Base-by-base conservation (phyloP, 306 rosid species). In the Ochetophila trinervis region DNA sequence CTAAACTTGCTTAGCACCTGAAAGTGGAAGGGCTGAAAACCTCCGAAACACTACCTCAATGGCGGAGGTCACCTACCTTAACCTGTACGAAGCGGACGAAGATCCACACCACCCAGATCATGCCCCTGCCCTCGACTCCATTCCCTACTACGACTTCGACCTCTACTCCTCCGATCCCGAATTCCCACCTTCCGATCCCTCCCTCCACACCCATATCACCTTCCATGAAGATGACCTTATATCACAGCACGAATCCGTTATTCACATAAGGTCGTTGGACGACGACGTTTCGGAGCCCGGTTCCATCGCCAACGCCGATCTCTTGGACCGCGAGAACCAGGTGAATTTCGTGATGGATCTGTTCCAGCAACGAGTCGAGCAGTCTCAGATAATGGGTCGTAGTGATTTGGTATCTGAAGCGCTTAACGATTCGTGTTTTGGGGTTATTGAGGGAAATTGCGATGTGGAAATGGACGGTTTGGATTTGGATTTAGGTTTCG, bases 321-420 rank as follows among this genome's bases (percentile, higher is more conserved):
- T 76, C 21, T 13, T 70, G 48, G 80, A 78, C 76, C 86, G 89
- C 30, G 86, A 83, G 27, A 80, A 80, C 50, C 91, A 82, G 78
- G 91, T 79, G 23, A 84, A 74, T 69, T 91, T 82, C 70, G 96
- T 88, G 21, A 86, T 91, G 89, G 91, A 91, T 84, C 84, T 91
- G 18, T 82, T 88, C 66, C 93, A 86, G 10, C 97, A 91, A 37
- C 91, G 97, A n/a, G 91, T 91, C 5, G 97, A 91, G 65, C 93
- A 88, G 69, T 84, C 96, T 23, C 87, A 84, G 50, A 69, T 82
- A 40, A 67, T 50, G 70, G 68, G 66, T 14, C 69, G 61, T 19
- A 8, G 70, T 19, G 63, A 77, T 86, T 78, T 74, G 42, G 65
- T 68, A 9, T 44, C 75, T 4, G 83, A 81, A 34, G 64, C 71